Evolutionary conservation across 352 stramenopile genomes (phyloP), one percentile per base, ranked within the genome.

Genomic region (Phytophthora litchii): DNA sequence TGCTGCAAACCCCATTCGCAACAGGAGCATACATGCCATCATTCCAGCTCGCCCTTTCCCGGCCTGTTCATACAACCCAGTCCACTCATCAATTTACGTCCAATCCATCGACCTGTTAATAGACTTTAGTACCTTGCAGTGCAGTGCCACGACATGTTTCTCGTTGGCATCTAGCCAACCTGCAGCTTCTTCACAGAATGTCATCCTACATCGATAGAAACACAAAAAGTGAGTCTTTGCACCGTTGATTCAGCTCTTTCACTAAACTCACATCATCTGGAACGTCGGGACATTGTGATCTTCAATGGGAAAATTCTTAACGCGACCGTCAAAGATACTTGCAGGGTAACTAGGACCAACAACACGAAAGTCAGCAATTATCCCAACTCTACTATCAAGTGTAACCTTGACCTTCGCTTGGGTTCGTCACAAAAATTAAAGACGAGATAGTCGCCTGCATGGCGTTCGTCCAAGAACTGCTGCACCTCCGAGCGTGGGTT

Each of bases 11-110:
- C 72, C 54, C 83, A 92, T 90, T 25, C 78, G 78, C 4, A 90
- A 32, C 11, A 92, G 58, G n/a, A 92, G 58, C 60, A 87, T 85
- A 47, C 83, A 92, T 13, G 78, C 74, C 83, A 92, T 92, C 83
- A 92, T 92, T 1, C 83, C 83, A 17, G 80, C 83, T 43, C 83
- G 63, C 19, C 83, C 83, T 51, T 92, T 92, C 29, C 83, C 83
- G 16, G 83, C 83, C 76, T 86, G 35, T 9, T 8, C 31, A 44
- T 3, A 8, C 7, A 58, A 20, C 3, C 12, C 19, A 27, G 23
- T 27, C 8, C 43, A 11, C 32, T 10, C 20, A 50, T 17, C 16
- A 19, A 23, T 37, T 3, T 20, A 23, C 5, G 5, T 11, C 29
- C 6, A 14, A 35, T 14, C 19, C 9, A 5, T 4, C 29, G 10